Evolutionary conservation across 2,329 filamentous ascomycete species (phyloP).

Genomic region (Tolypocladium guangdongense): DNA sequence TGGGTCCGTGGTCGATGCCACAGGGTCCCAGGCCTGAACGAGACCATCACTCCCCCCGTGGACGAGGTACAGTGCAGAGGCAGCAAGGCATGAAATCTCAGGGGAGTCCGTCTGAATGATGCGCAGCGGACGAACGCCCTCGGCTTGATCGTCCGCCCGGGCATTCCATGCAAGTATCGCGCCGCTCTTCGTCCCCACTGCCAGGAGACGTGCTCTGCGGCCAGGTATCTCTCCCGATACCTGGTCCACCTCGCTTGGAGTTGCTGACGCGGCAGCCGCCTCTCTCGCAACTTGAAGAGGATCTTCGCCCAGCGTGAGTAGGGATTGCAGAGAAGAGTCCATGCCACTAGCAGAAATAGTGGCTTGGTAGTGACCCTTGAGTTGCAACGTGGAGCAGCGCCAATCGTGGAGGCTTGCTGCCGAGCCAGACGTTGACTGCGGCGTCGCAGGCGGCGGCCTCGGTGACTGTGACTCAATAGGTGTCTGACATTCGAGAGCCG

Average conservation of each 20-base stretch:
- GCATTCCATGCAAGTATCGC: conserved; percentile 78
- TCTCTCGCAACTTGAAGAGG: conserved; percentile 40
- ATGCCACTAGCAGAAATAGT: conserved; percentile 61
- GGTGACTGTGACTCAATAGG: conserved; percentile 12
- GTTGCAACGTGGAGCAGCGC: conserved; percentile 18
- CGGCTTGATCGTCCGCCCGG: conserved; percentile 42
- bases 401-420: conserved; percentile 18
- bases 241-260: conserved; percentile 28
- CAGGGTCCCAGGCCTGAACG: conserved; percentile 93
- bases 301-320: conserved; percentile 67
- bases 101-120: conserved; percentile 86
- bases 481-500: conserved; percentile 2
- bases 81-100: conserved; percentile 68
- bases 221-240: conserved; percentile 60
- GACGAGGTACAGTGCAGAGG: conserved; percentile 79
- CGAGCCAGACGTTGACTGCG: conserved; percentile 8
- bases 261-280: conserved; percentile 36
- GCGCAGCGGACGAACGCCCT: conserved; percentile 56
- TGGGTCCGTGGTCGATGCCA: conserved; percentile 68
- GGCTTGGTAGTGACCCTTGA: conserved; percentile 47
- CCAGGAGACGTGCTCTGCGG: conserved; percentile 69
- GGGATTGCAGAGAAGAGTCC: conserved; percentile 64
- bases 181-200: conserved; percentile 69
- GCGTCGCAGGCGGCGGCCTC: conserved; percentile 11
- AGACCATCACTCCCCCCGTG: conserved; percentile 91